Percentiles rank a stretch among this genome's conserved stretches.
Conservation (phyloP, 805 yeast species). For the Blastobotrys peoriensis region DNA sequence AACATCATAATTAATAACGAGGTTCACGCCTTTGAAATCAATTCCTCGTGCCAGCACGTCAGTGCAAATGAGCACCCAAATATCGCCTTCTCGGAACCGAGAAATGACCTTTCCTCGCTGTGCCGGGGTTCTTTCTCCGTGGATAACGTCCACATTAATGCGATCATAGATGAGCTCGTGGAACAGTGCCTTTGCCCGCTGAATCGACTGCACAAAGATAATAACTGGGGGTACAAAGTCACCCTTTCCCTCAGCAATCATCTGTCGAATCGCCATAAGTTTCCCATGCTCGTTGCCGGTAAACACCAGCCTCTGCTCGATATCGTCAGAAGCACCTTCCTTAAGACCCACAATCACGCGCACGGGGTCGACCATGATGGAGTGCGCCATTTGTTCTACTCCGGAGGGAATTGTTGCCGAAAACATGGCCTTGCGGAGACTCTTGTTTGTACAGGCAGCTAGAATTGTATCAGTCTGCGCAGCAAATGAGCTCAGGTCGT, state of each 20-base stretch:
- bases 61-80: conserved; percentile 95
- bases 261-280: conserved; percentile 80
- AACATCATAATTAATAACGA: conserved; percentile 94
- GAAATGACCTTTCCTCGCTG: conserved; percentile 85
- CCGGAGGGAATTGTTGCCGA: conserved; percentile 95
- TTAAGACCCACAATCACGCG: conserved; percentile 88
- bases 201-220: conserved; percentile 84
- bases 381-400: conserved; percentile 80
- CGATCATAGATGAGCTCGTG: conserved; percentile 90
- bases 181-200: conserved; percentile 90
- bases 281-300: conserved; percentile 97
- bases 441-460: conserved; percentile 40
- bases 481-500: conserved; percentile 40
- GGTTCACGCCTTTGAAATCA: conserved; percentile 90
- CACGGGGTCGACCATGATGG: conserved; percentile 79
- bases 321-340: conserved; percentile 81
- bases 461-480: conserved; percentile 87
- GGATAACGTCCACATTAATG: conserved; percentile 90
- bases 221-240: conserved; percentile 89
- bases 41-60: conserved; percentile 96
- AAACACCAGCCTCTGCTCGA: conserved; percentile 75
- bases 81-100: conserved; percentile 79
- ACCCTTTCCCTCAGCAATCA: conserved; percentile 60
- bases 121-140: conserved; percentile 83
- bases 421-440: conserved; percentile 68